phyloP scores from a whole-genome alignment of 805 yeast species.

The Yarrowia sp. region DNA sequence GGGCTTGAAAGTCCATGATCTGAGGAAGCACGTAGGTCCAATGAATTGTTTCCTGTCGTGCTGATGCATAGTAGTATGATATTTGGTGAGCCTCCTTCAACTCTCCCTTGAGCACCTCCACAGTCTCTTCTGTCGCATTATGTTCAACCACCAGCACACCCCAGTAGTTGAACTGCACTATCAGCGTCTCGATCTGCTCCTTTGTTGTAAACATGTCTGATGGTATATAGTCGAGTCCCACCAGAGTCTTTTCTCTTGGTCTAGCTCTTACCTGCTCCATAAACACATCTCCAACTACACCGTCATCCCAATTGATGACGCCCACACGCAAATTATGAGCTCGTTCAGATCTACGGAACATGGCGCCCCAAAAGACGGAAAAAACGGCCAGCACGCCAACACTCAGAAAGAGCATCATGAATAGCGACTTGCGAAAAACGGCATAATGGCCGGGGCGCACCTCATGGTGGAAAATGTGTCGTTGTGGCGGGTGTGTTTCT shows the following conservation, averaged over 20 bases:
- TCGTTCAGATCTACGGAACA: slow-evolving; percentile 39
- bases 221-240: neutral
- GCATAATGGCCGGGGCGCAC: neutral
- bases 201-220: neutral
- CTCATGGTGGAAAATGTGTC: neutral
- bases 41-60: neutral
- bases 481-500: neutral
- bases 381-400: slow-evolving; percentile 38
- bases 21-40: neutral
- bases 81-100: neutral
- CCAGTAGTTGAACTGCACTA: slow-evolving; percentile 13
- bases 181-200: slow-evolving; percentile 1
- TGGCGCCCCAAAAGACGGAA: slow-evolving; percentile 53
- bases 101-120: neutral
- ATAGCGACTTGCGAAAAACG: neutral
- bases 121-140: neutral
- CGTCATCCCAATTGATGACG: slow-evolving; percentile 43
- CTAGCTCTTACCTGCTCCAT: neutral
- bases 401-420: neutral
- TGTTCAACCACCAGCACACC: neutral
- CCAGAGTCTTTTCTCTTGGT: neutral
- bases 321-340: slow-evolving; percentile 42
- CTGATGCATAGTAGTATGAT: neutral
- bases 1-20: neutral
- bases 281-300: slow-evolving; percentile 25